Percentiles rank a stretch among this genome's conserved stretches.
Evolutionary conservation across 1,284 basidiomycete genomes (phyloP).

Genomic region (Grifola frondosa): DNA sequence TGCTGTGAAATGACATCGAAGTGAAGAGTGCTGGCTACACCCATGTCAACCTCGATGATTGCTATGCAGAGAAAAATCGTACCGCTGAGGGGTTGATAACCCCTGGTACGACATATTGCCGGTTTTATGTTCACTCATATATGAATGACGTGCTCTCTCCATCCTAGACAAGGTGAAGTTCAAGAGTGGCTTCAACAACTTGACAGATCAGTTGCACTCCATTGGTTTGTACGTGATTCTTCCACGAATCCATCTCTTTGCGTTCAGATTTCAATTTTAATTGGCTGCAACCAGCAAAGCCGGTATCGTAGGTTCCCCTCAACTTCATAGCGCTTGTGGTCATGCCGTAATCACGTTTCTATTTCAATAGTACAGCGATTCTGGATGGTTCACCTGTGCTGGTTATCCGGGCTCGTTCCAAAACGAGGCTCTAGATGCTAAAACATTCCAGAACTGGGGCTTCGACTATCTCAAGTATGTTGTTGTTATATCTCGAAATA

Average conservation of each 20-base stretch:
- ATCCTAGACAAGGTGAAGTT: constrained; percentile 31
- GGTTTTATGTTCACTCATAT: neutral
- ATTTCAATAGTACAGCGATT: constrained; percentile 49
- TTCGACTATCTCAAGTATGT: constrained; percentile 49
- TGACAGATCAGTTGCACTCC: constrained; percentile 43
- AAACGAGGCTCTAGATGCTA: constrained; percentile 42
- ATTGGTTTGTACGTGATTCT: constrained; percentile 38
- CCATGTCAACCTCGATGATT: constrained; percentile 39
- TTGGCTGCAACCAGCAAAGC: constrained; percentile 34
- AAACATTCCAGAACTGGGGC: constrained; percentile 45
- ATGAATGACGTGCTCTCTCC: neutral
- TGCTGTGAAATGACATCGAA: neutral
- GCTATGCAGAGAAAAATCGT: constrained; percentile 35
- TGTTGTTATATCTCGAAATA: neutral
- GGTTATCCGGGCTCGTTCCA: constrained; percentile 49
- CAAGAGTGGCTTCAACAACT: constrained; percentile 43
- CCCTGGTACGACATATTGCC: constrained; percentile 27
- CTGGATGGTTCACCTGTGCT: constrained; percentile 50
- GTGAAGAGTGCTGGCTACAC: constrained; percentile 35
- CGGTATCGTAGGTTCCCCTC: constrained; percentile 29
- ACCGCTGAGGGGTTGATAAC: constrained; percentile 28
- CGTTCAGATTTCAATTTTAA: too few species aligned
- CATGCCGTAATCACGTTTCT: too few species aligned
- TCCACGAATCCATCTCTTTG: too few species aligned
- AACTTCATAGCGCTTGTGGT: neutral